These are phyloP conservation scores for Zoysia japonica DNA, from an alignment of 176 grass and related monocot genomes.

Conservation along the genomic window DNA sequence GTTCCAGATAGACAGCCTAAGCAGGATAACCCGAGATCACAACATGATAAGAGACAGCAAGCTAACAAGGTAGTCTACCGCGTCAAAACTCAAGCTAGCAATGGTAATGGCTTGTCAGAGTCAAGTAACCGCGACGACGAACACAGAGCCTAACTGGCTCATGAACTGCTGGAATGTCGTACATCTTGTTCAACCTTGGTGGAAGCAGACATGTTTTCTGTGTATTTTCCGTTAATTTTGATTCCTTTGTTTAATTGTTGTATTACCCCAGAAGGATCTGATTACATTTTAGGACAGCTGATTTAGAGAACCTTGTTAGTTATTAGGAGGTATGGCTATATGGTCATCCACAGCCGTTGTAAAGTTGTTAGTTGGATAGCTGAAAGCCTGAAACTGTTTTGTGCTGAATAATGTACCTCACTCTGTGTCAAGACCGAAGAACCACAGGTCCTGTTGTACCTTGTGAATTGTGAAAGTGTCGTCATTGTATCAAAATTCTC, in stretches of 20 bases:
- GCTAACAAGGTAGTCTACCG: conserved; percentile 58
- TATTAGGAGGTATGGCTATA: conserved; percentile 22
- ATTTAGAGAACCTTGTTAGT: conserved; percentile 31
- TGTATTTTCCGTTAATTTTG: not conserved
- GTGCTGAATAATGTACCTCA: conserved; percentile 10
- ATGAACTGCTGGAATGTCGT: not conserved
- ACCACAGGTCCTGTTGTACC: not conserved
- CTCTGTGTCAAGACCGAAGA: not conserved
- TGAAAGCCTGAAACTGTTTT: not conserved
- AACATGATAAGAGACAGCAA: conserved; percentile 59
- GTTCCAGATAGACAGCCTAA: conserved; percentile 33
- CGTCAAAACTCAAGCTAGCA: conserved; percentile 44
- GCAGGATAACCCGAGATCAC: conserved; percentile 49
- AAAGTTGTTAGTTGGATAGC: conserved; percentile 36
- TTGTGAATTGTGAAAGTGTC: not conserved
- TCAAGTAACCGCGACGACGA: conserved; percentile 41
- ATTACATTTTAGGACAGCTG: conserved; percentile 26
- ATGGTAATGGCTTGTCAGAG: conserved; percentile 43
- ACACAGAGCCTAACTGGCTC: not conserved
- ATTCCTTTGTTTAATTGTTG: conserved; percentile 32
- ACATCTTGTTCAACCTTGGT: conserved; percentile 6
- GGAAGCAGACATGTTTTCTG: conserved; percentile 2
- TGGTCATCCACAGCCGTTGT: conserved; percentile 33
- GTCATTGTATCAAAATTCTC: not conserved
- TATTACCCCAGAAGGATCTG: conserved; percentile 28